Evolutionary conservation across 2,329 filamentous ascomycete species (phyloP), one percentile per base, ranked within the genome.

Genomic region (Daldinia eschscholtzii): DNA sequence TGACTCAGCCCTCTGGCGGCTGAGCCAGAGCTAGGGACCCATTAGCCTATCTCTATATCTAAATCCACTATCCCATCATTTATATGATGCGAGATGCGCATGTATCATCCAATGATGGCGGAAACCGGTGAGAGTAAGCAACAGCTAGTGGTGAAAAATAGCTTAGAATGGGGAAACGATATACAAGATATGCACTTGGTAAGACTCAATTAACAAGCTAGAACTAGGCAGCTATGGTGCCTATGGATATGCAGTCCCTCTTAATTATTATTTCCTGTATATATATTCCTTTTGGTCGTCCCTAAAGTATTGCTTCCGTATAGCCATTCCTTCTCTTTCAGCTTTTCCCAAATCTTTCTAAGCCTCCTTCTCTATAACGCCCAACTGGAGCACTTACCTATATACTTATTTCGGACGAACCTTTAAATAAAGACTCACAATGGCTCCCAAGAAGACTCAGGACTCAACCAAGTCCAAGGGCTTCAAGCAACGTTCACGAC

Each of bases 1-100:
- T 55, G 50, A 55, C 50, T 55, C 50, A 55, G 33, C 33, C 28
- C 50, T 30, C n/a, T 9, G 18, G 30, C 28, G n/a, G 30, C 50
- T 55, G n/a, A 55, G 50, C 50, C 20, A 23, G 20, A 23, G 20
- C 20, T 26, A 37, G 15, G 30, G n/a, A 55, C 13, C n/a, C n/a
- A 37, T 23, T 55, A 55, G 50, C 30, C 50, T 55, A 23, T 23
- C 9, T 23, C n/a, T 37, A 30, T 9, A 10, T 55, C 7, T 12
- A 28, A 30, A 13, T 50, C 26, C 46, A 30, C 46, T 50, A 10
- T 30, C 30, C 30, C 26, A 13, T 50, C 13, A 15, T 30, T 26
- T 50, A 30, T 13, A 10, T 30, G 46, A 30, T n/a, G 46, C 15
- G 13, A 10, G 26, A n/a, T 50, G 50, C 13, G 9, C 3, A 30